Evolutionary conservation across 2,329 filamentous ascomycete genomes (phyloP).

Genomic region (Alternaria gansuensis): DNA sequence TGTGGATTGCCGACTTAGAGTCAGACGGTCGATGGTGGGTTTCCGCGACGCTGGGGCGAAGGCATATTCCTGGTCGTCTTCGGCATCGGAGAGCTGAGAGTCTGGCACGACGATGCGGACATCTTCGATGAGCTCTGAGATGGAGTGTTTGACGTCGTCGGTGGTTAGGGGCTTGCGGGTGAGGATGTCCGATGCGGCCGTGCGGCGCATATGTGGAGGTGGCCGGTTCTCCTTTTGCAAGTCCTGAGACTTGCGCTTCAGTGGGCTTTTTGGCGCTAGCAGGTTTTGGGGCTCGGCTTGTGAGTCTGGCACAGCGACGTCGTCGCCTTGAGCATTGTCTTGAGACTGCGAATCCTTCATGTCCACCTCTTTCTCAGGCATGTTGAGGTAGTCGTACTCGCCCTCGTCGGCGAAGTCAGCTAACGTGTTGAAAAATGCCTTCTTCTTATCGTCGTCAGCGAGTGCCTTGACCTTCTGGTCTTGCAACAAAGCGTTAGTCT

Average conservation of each 20-base stretch:
- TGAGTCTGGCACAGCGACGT: constrained; percentile 49
- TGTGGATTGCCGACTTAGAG: constrained; percentile 66
- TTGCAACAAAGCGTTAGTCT: constrained; percentile 85
- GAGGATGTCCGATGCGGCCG: constrained; percentile 61
- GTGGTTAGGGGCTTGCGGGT: constrained; percentile 75
- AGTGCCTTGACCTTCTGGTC: constrained; percentile 93
- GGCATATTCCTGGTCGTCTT: constrained; percentile 44
- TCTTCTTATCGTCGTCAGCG: constrained; percentile 85
- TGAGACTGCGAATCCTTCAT: constrained; percentile 43
- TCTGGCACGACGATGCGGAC: constrained; percentile 64
- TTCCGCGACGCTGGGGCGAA: constrained; percentile 52
- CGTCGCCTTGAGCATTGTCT: constrained; percentile 22
- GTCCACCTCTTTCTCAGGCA: constrained; percentile 48
- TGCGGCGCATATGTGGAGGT: constrained; percentile 69
- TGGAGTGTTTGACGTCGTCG: constrained; percentile 80
- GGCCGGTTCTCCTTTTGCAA: constrained; percentile 56
- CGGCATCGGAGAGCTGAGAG: constrained; percentile 55
- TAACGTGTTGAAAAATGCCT: constrained; percentile 88
- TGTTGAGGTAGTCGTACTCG: constrained; percentile 77
- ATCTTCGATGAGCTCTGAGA: constrained; percentile 83
- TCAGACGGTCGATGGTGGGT: constrained; percentile 75
- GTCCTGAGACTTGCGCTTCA: constrained; percentile 57
- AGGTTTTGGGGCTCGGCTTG: constrained; percentile 38
- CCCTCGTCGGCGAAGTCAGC: constrained; percentile 79
- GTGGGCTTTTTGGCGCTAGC: constrained; percentile 35